Percentiles rank a stretch among this genome's conserved stretches.
Evolutionary conservation across 2,329 filamentous ascomycete genomes (phyloP).

Genomic region (Macrophomina phaseolina): DNA sequence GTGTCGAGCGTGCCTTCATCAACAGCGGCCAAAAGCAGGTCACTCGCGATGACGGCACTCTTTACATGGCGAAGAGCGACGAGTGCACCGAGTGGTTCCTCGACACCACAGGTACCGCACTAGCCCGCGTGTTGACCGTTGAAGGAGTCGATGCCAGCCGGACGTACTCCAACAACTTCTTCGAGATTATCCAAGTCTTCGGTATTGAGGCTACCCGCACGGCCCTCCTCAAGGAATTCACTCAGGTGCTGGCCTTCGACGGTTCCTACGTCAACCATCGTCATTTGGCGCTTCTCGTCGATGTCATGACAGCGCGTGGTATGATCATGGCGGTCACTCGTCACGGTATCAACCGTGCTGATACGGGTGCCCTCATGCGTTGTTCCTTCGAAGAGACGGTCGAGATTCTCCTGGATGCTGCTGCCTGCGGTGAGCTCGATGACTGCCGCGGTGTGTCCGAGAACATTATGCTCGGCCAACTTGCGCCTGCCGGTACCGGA

Average conservation of each 20-base stretch:
- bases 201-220: conserved; percentile 94
- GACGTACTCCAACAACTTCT: conserved; percentile 94
- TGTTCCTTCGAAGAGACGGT: conserved; percentile 99
- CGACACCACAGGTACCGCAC: conserved; percentile 88
- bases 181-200: conserved; percentile 91
- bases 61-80: conserved; percentile 66
- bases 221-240: conserved; percentile 85
- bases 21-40: conserved; percentile 52
- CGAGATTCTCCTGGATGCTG: conserved; percentile 95
- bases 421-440: conserved; percentile 91
- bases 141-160: conserved; percentile 85
- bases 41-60: conserved; percentile 74
- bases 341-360: conserved; percentile 97
- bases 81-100: conserved; percentile 92
- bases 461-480: conserved; percentile 97
- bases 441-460: conserved; percentile 98
- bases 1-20: conserved; percentile 91
- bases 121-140: conserved; percentile 83
- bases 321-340: conserved; percentile 95
- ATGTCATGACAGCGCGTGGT: conserved; percentile 97
- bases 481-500: conserved; percentile 95
- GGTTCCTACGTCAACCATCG: conserved; percentile 99
- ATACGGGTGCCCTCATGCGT: conserved; percentile 97
- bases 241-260: conserved; percentile 93
- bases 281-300: conserved; percentile 90